Percentiles rank a stretch among this genome's conserved stretches.
phyloP scores from a whole-genome alignment of 345 rosid species.

The Moringa oleifera region DNA sequence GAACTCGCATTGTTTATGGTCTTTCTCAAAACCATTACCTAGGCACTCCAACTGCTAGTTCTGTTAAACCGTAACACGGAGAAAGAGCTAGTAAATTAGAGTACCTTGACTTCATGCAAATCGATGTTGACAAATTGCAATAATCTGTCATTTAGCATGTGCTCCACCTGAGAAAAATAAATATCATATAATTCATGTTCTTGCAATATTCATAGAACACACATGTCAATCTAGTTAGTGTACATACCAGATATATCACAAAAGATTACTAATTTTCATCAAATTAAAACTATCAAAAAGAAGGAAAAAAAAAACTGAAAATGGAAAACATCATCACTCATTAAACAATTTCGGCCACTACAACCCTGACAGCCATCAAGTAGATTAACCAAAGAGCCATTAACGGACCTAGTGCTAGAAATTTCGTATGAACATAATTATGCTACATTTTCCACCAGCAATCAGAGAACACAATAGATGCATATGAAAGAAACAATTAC shows the following conservation, averaged over 20 bases:
- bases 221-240: neutral
- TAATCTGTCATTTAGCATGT: conserved; percentile 89
- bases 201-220: neutral
- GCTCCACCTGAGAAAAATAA: conserved; percentile 70
- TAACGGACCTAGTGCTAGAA: neutral
- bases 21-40: neutral
- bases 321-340: neutral
- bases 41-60: neutral
- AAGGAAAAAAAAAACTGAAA: neutral
- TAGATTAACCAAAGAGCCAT: neutral
- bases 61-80: neutral
- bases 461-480: neutral
- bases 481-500: conserved; percentile 1
- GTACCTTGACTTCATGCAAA: conserved; percentile 93
- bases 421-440: neutral
- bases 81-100: conserved; percentile 17
- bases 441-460: neutral
- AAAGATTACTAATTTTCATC: neutral
- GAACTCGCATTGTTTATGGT: neutral
- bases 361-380: neutral
- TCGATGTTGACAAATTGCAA: conserved; percentile 83
- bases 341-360: too few species aligned
- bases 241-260: neutral
- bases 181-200: neutral
- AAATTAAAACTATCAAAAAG: neutral